Evolutionary conservation across 768 basidiomycete genomes (phyloP), one percentile per base, ranked within the genome.

Genomic region (Auricularia sp.): DNA sequence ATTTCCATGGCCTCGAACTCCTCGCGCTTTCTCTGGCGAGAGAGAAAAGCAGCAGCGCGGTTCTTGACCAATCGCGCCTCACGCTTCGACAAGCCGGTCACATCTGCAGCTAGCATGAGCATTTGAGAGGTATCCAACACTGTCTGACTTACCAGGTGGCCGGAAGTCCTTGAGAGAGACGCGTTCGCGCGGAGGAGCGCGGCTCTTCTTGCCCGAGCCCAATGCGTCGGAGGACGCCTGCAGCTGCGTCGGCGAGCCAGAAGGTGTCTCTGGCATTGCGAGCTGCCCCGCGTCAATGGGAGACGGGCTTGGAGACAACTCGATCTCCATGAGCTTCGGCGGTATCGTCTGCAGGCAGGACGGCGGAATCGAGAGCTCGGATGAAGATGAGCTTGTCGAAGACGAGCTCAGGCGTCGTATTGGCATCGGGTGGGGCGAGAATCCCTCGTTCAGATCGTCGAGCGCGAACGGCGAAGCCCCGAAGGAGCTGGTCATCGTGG

Each of bases 51-150:
- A 12, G 92, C 92, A 11, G 92, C 92, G 64, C 92, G 84, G 77
- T 94, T 94, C 81, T 94, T 94, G 64, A 94, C 89, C 7, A 94
- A 82, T 61, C 92, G 86, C 66, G 92, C 92, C 76, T 94, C 92
- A 62, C 92, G 89, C 76, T 94, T 94, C 80, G 81, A 86, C 66
- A 94, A 81, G 61, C 93, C 93, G 65, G 85, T 83, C 65, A 93
- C 91, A 72, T 94, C 91, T 16, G 71, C 70, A n/a, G 67, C 67
- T 42, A 33, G 71, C 71, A 42, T 68, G 68, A 39, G 64, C 29
- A 29, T 29, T 29, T 29, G 29, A 29, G 29, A 29, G 29, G 29
- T 29, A 29, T 29, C 29, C 29, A 29, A 29, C 29, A 29, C 29
- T 0, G 29, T 29, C 11, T 59, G 35, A 29, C 56, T 29, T 34